Evolutionary conservation across 495 filamentous ascomycete species (phyloP).

Genomic region (Tuber brumale): DNA sequence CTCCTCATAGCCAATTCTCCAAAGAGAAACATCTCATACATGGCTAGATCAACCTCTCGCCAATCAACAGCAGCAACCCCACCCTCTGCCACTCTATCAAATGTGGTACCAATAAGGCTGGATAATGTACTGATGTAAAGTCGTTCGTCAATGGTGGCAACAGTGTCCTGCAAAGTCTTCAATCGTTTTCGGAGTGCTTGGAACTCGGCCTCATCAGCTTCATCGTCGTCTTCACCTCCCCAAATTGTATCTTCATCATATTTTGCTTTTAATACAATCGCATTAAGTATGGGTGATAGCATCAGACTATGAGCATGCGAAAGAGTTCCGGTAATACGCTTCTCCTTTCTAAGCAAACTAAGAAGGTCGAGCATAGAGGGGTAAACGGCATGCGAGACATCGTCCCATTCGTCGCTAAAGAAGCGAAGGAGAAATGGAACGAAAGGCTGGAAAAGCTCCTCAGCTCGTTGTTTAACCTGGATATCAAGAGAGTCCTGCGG

Average conservation of each 20-base stretch:
- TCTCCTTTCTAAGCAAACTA: slow-evolving; percentile 73
- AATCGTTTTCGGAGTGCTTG: slow-evolving; percentile 84
- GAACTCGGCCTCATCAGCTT: slow-evolving; percentile 97
- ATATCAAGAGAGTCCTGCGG: slow-evolving; percentile 52
- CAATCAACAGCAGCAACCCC: slow-evolving; percentile 69
- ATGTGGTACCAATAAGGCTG: slow-evolving; percentile 73
- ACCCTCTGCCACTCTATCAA: slow-evolving; percentile 63
- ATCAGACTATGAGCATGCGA: slow-evolving; percentile 65
- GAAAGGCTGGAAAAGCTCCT: slow-evolving; percentile 70
- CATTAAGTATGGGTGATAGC: slow-evolving; percentile 77
- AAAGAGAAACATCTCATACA: slow-evolving; percentile 95
- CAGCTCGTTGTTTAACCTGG: slow-evolving; percentile 56
- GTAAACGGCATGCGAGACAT: slow-evolving; percentile 91
- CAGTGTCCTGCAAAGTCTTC: slow-evolving; percentile 80
- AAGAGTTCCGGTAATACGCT: slow-evolving; percentile 55
- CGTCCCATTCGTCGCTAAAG: slow-evolving; percentile 96
- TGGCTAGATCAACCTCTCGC: slow-evolving; percentile 90
- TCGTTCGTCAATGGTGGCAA: slow-evolving; percentile 74
- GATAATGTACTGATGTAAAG: slow-evolving; percentile 81
- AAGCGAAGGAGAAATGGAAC: slow-evolving; percentile 79
- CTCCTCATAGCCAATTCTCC: slow-evolving; percentile 83
- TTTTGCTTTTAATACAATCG: slow-evolving; percentile 89
- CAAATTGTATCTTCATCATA: slow-evolving; percentile 91
- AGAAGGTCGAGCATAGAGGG: slow-evolving; percentile 84
- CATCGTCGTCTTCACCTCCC: slow-evolving; percentile 79